Conservation (phyloP, 441 rosid species). For the Euphorbia schlechtendalii region DNA sequence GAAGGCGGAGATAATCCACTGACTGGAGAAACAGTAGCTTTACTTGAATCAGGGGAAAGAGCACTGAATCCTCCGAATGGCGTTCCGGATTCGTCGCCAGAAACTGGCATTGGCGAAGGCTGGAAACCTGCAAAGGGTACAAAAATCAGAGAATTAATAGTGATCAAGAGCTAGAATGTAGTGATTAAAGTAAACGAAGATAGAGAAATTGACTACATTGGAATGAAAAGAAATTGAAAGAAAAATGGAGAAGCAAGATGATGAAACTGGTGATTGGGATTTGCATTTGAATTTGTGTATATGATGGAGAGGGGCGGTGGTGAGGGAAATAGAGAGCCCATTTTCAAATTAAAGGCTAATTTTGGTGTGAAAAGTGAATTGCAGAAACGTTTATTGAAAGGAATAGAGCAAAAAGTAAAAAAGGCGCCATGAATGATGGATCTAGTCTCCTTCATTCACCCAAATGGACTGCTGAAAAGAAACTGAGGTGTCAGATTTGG, state of each 20-base stretch:
- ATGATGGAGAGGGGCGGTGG: no score
- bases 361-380: not conserved
- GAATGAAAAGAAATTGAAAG: not conserved
- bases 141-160: no score
- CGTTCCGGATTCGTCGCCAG: not conserved
- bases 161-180: not conserved
- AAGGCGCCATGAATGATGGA: not conserved
- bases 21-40: not conserved
- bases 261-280: not conserved
- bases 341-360: not conserved
- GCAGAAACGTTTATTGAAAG: not conserved
- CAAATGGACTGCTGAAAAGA: no score
- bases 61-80: not conserved
- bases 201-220: not conserved
- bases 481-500: no score
- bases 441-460: not conserved
- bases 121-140: not conserved
- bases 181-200: not conserved
- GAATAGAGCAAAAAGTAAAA: not conserved
- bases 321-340: not conserved
- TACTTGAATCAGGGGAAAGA: not conserved
- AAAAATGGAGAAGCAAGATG: not conserved
- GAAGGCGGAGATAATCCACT: no score
- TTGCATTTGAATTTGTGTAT: constrained; percentile 2
- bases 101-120: not conserved